Evolutionary conservation across 2,329 filamentous ascomycete genomes (phyloP), one percentile per base, ranked within the genome.

Genomic region (Diplodia corticola): DNA sequence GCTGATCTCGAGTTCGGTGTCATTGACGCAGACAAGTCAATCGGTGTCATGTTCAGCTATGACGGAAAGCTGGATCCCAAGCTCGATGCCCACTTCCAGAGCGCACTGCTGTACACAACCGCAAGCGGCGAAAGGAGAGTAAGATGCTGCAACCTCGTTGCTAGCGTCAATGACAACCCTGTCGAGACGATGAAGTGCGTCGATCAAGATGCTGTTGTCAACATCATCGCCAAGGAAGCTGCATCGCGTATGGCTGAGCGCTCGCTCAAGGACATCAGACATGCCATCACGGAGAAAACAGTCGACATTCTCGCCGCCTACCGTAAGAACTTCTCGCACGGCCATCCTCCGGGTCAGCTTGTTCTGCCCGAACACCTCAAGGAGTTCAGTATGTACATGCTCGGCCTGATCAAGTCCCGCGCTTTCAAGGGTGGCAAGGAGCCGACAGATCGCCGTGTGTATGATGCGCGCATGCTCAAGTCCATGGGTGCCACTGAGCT

Each of bases 11-110:
- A 99, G 76, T 91, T 99, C 72, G 95, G 95, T 30, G 87, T 91
- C 61, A 88, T 98, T 61, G 95, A 98, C 76, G 89, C 92, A 22
- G 95, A 99, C 79, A 97, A 97, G 81, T 92, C 94, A 10, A 85
- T 99, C 70, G 91, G 89, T 2, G 91, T 98, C 12, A 89, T 92
- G 57, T 99, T 99, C 77, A 91, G 87, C 72, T 96, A 99, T 77
- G 95, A 99, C 75, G 95, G 95, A 68, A 98, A 98, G 80, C 86
- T 99, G n/a, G 95, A 99, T 78, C 84, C 92, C 4, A 97, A 97
- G 79, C 85, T 98, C 24, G 95, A 99, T 78, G 94, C 94, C 7
- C 95, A 99, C 80, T 99, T 99, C 85, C 95, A 99, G 77, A 92
- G 91, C 24, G 95, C 95, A 1, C 82, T 99, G 2, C 85, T 99